Base-by-base conservation (phyloP, 129 eudicot species). In the Apium graveolens region DNA sequence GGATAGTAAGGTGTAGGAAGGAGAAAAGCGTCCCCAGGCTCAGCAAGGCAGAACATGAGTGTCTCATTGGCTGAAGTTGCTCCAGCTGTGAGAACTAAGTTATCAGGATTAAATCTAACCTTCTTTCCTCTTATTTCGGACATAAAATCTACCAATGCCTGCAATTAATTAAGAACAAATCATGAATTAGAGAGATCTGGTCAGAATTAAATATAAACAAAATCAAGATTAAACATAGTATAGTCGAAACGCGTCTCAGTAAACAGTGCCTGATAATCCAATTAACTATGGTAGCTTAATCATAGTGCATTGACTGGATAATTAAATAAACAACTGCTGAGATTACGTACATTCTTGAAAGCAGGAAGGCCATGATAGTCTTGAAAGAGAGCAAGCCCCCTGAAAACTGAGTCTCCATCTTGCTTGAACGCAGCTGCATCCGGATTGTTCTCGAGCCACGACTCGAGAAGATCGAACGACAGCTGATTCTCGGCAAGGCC, bases 1-100 rank as follows among this genome's bases (percentile, higher is more conserved):
- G 98, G 96, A 78, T 94, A 94, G 89, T 94, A 94, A 14, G 98
- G 98, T 18, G 98, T 88, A 13, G 98, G 98, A 73, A 94, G 87
- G 41, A 94, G 97, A 82, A 94, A 82, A 55, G 96, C 98, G 26
- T 94, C 96, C 74, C 98, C 98, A 27, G 85, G 94, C 60, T 91
- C 86, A 7, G 98, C 98, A 5, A 94, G 84, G 87, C 98, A 94
- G 78, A 91, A 94, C 77, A 94, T 87, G 78, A 94, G 89, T 10
- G 89, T 90, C 80, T 94, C 98, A 29, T 90, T 91, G 60, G 97
- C 98, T 3, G 98, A 91, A 57, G 98, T 94, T 71, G 98, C 96
- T 35, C 98, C 98, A 24, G 98, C 97, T n/a, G 97, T 89, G 80
- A 94, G 97, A 2, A 94, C 97, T 12, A 94, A 84, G 41, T 94